A percentile compares a stretch with the other conserved stretches of the same genome.
phyloP scores from a whole-genome alignment of 345 rosid genomes.

The Pugionium cornutum region DNA sequence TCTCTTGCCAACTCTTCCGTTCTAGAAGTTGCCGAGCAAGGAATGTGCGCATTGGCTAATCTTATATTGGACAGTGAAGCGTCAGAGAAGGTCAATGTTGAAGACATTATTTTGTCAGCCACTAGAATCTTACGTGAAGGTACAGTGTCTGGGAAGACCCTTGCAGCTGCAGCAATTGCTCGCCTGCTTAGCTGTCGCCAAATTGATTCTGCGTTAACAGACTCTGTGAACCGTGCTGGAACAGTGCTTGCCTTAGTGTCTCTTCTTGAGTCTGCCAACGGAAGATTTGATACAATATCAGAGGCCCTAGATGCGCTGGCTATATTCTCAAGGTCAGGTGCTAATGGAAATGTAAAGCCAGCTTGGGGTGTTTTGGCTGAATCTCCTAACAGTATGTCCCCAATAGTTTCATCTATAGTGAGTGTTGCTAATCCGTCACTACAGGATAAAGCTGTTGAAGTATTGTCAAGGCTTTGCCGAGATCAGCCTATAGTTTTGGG shows the following conservation, averaged over 20 bases:
- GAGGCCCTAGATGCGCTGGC: conserved; percentile 97
- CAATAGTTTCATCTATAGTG: conserved; percentile 80
- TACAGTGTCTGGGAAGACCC: conserved; percentile 82
- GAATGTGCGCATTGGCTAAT: conserved; percentile 88
- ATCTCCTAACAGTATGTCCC: conserved; percentile 70
- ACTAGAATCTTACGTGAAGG: conserved; percentile 94
- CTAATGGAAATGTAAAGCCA: conserved; percentile 64
- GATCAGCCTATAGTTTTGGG: conserved; percentile 85
- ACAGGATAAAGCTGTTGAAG: conserved; percentile 96
- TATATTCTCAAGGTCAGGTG: conserved; percentile 75
- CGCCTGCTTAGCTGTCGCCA: conserved; percentile 73
- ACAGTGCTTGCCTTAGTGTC: conserved; percentile 93
- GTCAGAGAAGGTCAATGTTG: conserved; percentile 70
- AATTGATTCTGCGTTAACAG: conserved; percentile 70
- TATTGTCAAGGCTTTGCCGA: conserved; percentile 80
- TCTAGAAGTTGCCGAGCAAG: conserved; percentile 94
- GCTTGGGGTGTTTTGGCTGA: conserved; percentile 94
- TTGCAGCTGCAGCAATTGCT: conserved; percentile 95
- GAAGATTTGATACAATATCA: conserved; percentile 63
- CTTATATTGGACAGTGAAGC: conserved; percentile 87
- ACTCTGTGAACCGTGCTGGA: conserved; percentile 89
- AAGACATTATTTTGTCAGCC: conserved; percentile 86
- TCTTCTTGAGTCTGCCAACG: conserved; percentile 73
- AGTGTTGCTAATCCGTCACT: conserved; percentile 62
- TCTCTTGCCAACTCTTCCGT: conserved; percentile 68